Evolutionary conservation across 2,329 filamentous ascomycete species (phyloP).

Genomic region (Alternaria brassicicola): DNA sequence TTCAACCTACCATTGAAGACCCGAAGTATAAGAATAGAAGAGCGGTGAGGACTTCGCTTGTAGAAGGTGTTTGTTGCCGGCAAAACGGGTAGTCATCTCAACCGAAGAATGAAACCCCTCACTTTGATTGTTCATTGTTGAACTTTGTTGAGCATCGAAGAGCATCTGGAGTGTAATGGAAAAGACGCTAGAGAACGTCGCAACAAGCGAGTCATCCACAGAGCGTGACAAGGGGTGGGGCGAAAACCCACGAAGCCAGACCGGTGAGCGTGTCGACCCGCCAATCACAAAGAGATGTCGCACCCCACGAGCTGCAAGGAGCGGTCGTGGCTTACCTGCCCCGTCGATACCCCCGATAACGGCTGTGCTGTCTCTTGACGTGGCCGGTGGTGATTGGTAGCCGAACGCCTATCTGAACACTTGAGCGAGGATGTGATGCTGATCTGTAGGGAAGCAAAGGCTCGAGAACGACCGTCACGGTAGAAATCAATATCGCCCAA

Average conservation of each 20-base stretch:
- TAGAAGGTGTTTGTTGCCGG: constrained; percentile 28
- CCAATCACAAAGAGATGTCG: constrained; percentile 32
- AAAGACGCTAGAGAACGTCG: constrained; percentile 43
- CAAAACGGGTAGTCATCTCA: constrained; percentile 32
- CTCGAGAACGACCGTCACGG: constrained; percentile 5
- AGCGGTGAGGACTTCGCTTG: constrained; percentile 37
- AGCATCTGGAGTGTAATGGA: constrained; percentile 31
- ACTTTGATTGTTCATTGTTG: constrained; percentile 22
- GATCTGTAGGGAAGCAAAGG: constrained; percentile 14
- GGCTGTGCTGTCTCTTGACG: constrained; percentile 45
- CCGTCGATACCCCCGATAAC: constrained; percentile 46
- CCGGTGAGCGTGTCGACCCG: constrained; percentile 29
- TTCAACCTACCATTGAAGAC: constrained; percentile 23
- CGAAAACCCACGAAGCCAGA: constrained; percentile 27
- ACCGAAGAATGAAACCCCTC: constrained; percentile 32
- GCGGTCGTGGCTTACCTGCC: constrained; percentile 42
- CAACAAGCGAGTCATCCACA: constrained; percentile 35
- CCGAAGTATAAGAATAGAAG: constrained; percentile 37
- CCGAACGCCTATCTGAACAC: constrained; percentile 35
- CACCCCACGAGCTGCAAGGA: constrained; percentile 44
- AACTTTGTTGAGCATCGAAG: constrained; percentile 31
- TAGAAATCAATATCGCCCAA: neutral
- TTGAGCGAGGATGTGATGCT: constrained; percentile 28
- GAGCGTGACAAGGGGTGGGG: constrained; percentile 32
- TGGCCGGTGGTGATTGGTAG: constrained; percentile 47